Evolutionary conservation across 495 filamentous ascomycete genomes (phyloP).

Genomic region (Aspergillus diversus): DNA sequence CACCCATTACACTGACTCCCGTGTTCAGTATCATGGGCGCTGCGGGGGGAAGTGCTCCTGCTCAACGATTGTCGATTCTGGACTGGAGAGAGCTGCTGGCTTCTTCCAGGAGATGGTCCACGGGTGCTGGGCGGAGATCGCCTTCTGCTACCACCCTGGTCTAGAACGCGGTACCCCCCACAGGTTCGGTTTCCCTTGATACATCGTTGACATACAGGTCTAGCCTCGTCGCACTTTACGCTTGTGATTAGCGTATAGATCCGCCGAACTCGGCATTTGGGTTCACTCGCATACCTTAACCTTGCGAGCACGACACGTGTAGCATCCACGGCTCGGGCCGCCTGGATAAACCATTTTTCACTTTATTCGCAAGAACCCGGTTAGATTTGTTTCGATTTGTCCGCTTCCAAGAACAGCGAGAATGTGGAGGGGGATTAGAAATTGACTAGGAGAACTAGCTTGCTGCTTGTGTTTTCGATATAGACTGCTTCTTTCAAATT

Average conservation of each 20-base stretch:
- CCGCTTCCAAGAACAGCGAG: not conserved
- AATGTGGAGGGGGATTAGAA: not conserved
- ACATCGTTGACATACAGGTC: conserved; percentile 10
- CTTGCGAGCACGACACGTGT: conserved; percentile 18
- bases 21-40: not conserved
- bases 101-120: not conserved
- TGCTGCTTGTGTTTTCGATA: not conserved
- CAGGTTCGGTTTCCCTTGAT: conserved; percentile 10
- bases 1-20: not conserved
- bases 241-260: not conserved
- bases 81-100: not conserved
- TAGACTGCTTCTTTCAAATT: not conserved
- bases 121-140: not conserved
- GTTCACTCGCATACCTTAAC: conserved; percentile 8
- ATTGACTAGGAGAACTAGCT: not conserved
- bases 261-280: not conserved
- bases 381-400: not conserved
- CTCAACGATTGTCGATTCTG: not conserved
- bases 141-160: not conserved
- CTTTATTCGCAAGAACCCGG: not conserved
- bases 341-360: conserved; percentile 16
- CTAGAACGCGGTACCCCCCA: conserved; percentile 13
- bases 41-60: not conserved
- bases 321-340: conserved; percentile 13
- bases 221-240: conserved; percentile 12